Conservation (phyloP, 2,329 filamentous ascomycete genomes). For the Penicillium sp. region DNA sequence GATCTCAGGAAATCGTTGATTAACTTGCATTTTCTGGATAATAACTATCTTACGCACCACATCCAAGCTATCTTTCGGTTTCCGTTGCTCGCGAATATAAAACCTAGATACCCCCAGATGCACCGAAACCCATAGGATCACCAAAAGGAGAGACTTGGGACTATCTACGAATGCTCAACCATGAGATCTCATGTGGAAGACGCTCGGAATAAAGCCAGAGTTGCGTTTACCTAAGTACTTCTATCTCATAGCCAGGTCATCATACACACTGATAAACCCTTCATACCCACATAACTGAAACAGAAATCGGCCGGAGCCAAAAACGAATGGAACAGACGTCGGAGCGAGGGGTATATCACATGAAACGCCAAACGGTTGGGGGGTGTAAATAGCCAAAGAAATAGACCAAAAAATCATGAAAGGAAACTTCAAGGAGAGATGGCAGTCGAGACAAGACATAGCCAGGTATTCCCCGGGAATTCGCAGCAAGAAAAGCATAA, state of each 20-base stretch:
- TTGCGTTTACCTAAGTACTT: constrained; percentile 1
- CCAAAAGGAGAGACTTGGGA: no score
- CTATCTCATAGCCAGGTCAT: constrained; percentile 17
- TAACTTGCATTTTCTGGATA: no score
- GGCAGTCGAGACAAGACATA: background rate
- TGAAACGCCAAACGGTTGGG: constrained; percentile 32
- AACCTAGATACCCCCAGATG: no score
- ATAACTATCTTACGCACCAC: no score
- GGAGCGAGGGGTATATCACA: constrained; percentile 43
- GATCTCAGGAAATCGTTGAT: no score
- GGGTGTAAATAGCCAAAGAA: constrained; percentile 10
- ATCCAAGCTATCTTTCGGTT: no score
- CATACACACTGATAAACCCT: constrained; percentile 18
- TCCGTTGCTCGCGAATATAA: no score
- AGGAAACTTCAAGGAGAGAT: constrained; percentile 1
- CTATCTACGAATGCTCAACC: no score
- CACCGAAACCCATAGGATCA: no score
- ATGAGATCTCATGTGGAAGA: no score
- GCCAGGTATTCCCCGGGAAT: background rate
- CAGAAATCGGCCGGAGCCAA: constrained; percentile 19
- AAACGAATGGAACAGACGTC: constrained; percentile 25
- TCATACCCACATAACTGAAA: constrained; percentile 23
- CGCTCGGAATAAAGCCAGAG: constrained; percentile 8
- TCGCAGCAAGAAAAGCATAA: background rate
- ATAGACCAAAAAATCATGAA: constrained; percentile 2